Evolutionary conservation across 805 yeast species (phyloP), one percentile per base, ranked within the genome.

Genomic region (Lachancea kluyveri): DNA sequence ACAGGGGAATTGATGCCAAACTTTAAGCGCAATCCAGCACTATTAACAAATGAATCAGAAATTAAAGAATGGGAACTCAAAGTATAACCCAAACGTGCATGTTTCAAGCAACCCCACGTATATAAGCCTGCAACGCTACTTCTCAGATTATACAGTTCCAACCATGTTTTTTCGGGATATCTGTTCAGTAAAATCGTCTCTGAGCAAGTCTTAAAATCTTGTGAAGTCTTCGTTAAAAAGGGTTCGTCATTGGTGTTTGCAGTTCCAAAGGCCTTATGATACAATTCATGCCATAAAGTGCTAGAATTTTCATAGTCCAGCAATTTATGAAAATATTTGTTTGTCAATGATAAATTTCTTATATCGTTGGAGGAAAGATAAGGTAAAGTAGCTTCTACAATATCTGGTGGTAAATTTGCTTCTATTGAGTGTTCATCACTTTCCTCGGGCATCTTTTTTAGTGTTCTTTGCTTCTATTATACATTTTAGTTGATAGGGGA

Each of bases 101-200:
- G 55, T 27, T 46, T 51, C 6, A 52, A 25, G 22, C 56, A 52
- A 1, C 62, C 62, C 62, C 62, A 57, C 1, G 60, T 52, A 26
- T 49, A 50, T 3, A 57, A 22, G n/a, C 36, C 31, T 5, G 54
- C 41, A 8, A 45, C 31, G 6, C 37, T 29, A 3, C 48, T 28
- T 17, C 62, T 36, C 11, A 41, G 11, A 4, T 43, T 32, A 35
- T 45, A 57, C 6, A 50, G 25, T n/a, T 48, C 41, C 7, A 41
- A 43, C 62, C 62, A 57, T 3, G 41, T 25, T n/a, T 30, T 4
- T 1, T 38, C 30, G 5, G 52, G 43, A 23, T 29, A 46, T 7
- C 26, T 34, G 5, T 40, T 34, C 4, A 36, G n/a, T 37, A 54
- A 30, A 6, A 56, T 49, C 6, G 37, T 33, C 22, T 52, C 57